Evolutionary conservation across 192 early-diverging fungal genomes (phyloP).

Genomic region (Coemansia sp.): DNA sequence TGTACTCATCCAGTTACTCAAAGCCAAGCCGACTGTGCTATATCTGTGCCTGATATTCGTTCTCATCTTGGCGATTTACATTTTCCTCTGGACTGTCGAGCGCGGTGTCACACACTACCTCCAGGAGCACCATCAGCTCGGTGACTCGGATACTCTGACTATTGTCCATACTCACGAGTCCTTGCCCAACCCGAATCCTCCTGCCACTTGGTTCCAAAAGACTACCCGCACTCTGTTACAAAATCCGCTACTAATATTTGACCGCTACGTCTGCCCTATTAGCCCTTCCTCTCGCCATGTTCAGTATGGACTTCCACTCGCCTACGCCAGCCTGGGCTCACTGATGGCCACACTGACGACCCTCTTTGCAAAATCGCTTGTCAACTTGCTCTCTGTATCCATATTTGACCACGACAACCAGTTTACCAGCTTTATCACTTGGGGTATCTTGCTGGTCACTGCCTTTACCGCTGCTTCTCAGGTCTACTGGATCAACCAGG

Average conservation of each 20-base stretch:
- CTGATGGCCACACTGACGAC: conserved; percentile 79
- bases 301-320: conserved; percentile 66
- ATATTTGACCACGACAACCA: conserved; percentile 75
- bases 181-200: not conserved
- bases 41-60: conserved; percentile 66
- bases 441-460: conserved; percentile 72
- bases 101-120: conserved; percentile 42
- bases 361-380: conserved; percentile 81
- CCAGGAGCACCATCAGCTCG: conserved; percentile 19
- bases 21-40: conserved; percentile 64
- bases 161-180: conserved; percentile 1
- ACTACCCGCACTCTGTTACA: not conserved
- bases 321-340: conserved; percentile 76
- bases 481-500: conserved; percentile 88
- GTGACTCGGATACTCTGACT: conserved; percentile 9
- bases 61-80: conserved; percentile 61
- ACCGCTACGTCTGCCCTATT: conserved; percentile 27
- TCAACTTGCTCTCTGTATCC: conserved; percentile 70
- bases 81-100: conserved; percentile 65
- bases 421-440: conserved; percentile 67
- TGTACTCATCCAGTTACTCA: conserved; percentile 71
- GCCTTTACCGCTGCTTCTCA: conserved; percentile 77
- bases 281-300: conserved; percentile 53
- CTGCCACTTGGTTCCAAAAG: not conserved
- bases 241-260: conserved; percentile 20